phyloP scores from a whole-genome alignment of 2,329 filamentous ascomycete genomes.

The Aspergillus novofumigatus region DNA sequence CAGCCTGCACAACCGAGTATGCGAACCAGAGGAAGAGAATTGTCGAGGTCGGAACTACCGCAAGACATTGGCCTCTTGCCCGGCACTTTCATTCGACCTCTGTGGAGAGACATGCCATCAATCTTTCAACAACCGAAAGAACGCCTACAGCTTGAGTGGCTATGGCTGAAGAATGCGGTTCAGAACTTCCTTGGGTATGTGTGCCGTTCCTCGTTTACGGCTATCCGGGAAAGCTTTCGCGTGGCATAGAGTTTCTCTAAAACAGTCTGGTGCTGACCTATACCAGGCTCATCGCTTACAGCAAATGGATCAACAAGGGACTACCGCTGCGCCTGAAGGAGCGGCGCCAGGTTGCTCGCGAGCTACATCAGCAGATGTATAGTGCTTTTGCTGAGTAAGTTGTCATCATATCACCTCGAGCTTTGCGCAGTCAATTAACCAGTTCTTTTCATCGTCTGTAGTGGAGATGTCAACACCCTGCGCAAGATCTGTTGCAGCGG shows the following conservation, averaged over 20 bases:
- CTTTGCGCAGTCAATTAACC: constrained; percentile 7
- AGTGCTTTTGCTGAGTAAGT: constrained; percentile 43
- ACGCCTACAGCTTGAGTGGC: constrained; percentile 38
- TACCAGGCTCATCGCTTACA: constrained; percentile 28
- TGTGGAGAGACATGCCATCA: constrained; percentile 38
- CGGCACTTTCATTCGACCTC: constrained; percentile 38
- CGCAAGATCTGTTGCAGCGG: constrained; percentile 37
- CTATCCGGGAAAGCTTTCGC: background rate
- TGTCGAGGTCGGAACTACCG: constrained; percentile 31
- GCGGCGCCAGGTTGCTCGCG: constrained; percentile 34
- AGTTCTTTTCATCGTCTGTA: constrained; percentile 19
- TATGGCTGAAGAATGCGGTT: constrained; percentile 32
- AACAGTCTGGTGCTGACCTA: constrained; percentile 10
- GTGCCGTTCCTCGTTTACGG: background rate
- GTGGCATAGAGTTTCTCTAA: background rate
- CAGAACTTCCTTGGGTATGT: constrained; percentile 35
- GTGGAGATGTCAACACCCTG: constrained; percentile 33
- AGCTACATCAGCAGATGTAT: constrained; percentile 47
- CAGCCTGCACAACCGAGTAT: constrained; percentile 37
- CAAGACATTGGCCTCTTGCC: constrained; percentile 46
- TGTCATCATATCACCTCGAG: constrained; percentile 11
- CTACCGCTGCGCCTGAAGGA: constrained; percentile 33
- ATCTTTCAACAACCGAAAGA: constrained; percentile 35
- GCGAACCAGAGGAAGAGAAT: constrained; percentile 29
- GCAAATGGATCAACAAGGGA: constrained; percentile 29